Evolutionary conservation across 495 filamentous ascomycete genomes (phyloP).

Genomic region (Pseudotulostoma volvatum): DNA sequence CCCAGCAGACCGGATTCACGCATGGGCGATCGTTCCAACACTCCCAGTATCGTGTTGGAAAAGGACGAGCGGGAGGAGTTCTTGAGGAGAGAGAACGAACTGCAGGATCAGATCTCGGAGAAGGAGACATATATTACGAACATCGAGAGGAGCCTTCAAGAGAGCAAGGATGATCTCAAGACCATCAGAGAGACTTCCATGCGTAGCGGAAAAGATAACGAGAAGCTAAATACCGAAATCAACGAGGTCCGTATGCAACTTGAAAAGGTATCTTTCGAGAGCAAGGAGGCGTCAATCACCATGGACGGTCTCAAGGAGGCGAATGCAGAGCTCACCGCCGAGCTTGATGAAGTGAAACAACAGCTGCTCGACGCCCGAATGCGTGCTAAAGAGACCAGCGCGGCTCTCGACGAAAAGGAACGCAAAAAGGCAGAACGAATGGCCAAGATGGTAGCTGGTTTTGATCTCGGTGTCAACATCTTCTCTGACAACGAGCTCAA

Average conservation of each 20-base stretch:
- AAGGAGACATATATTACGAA: conserved; percentile 67
- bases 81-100: conserved; percentile 82
- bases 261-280: conserved; percentile 86
- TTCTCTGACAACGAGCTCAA: conserved; percentile 82
- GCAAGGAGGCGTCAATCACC: conserved; percentile 89
- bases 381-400: conserved; percentile 81
- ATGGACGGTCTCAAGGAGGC: conserved; percentile 96
- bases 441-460: conserved; percentile 99
- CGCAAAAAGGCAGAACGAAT: conserved; percentile 97
- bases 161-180: conserved; percentile 67
- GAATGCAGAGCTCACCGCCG: conserved; percentile 75
- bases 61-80: conserved; percentile 97
- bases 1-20: conserved; percentile 62
- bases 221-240: conserved; percentile 62
- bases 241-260: conserved; percentile 92
- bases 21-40: conserved; percentile 72
- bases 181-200: conserved; percentile 68
- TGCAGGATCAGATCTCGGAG: conserved; percentile 91
- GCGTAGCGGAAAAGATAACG: conserved; percentile 71
- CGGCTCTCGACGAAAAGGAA: conserved; percentile 85
- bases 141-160: conserved; percentile 59
- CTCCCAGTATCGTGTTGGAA: conserved; percentile 73
- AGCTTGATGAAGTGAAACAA: conserved; percentile 92
- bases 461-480: conserved; percentile 77
- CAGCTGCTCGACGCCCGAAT: conserved; percentile 90